These are phyloP conservation scores for Hypocrella siamensis DNA, from an alignment of 2,329 filamentous ascomycete genomes.

Conservation along the genomic window DNA sequence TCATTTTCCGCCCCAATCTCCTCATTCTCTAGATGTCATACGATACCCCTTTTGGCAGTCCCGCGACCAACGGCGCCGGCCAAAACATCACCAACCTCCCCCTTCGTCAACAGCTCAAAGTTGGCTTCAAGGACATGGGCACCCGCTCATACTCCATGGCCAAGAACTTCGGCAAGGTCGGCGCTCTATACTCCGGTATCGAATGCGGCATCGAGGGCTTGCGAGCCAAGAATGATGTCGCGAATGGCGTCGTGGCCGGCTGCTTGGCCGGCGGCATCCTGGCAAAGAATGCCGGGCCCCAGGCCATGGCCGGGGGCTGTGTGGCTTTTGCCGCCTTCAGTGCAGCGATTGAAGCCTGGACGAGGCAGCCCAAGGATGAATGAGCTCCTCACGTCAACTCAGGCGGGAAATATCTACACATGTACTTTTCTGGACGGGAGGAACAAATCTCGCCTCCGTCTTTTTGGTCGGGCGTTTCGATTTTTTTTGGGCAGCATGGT, in stretches of 20 bases:
- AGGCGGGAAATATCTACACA: no score
- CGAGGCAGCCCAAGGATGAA: conserved; percentile 60
- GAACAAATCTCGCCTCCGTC: no score
- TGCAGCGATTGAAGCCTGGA: conserved; percentile 81
- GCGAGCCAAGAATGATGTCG: conserved; percentile 84
- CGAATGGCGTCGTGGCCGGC: conserved; percentile 74
- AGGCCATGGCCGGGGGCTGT: conserved; percentile 76
- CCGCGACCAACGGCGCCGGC: conserved; percentile 20
- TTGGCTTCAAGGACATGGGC: conserved; percentile 93
- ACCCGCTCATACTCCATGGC: conserved; percentile 64
- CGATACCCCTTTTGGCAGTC: conserved; percentile 67
- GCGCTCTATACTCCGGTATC: conserved; percentile 78
- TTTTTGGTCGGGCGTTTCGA: no score
- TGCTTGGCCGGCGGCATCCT: conserved; percentile 85
- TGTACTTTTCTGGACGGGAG: not conserved
- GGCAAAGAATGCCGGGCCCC: conserved; percentile 73
- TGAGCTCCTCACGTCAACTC: no score
- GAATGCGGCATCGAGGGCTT: conserved; percentile 92
- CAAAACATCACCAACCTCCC: conserved; percentile 46
- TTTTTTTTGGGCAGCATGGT: no score
- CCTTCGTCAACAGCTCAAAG: conserved; percentile 64
- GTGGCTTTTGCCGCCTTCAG: conserved; percentile 88
- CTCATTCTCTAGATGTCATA: conserved; percentile 69
- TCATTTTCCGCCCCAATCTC: not conserved
- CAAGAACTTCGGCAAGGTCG: conserved; percentile 91